phyloP scores from a whole-genome alignment of 306 rosid species.

The Medicago arabica region DNA sequence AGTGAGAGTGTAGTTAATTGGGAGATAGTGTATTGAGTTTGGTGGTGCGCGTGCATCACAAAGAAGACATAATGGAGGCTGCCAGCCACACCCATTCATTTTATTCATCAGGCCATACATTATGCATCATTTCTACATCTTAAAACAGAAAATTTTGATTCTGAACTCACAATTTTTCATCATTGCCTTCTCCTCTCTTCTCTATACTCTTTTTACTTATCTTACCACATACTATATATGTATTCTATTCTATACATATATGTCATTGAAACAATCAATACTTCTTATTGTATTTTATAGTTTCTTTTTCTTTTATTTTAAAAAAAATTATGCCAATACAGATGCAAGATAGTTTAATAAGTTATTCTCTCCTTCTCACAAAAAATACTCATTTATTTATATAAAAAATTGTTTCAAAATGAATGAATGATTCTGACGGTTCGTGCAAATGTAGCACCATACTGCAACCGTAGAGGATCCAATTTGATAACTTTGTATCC shows the following conservation, averaged over 20 bases:
- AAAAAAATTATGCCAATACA: no score
- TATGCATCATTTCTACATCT: slow-evolving; percentile 68
- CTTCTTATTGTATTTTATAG: background rate
- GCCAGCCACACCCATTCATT: slow-evolving; percentile 84
- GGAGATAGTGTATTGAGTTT: slow-evolving; percentile 73
- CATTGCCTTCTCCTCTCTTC: slow-evolving; percentile 49
- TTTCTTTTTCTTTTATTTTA: background rate
- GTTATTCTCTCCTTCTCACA: no score
- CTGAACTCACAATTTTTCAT: slow-evolving; percentile 74
- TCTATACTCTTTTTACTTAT: slow-evolving; percentile 31
- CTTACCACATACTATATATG: background rate
- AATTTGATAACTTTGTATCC: no score
- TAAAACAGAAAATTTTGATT: slow-evolving; percentile 55
- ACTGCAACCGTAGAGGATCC: no score
- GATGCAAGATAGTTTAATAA: no score
- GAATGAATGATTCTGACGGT: no score
- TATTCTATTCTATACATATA: background rate
- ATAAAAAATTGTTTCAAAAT: no score
- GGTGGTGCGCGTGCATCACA: slow-evolving; percentile 90
- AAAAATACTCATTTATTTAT: no score
- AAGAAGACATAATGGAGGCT: slow-evolving; percentile 55
- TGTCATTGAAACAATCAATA: background rate
- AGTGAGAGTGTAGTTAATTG: slow-evolving; percentile 44
- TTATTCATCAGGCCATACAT: slow-evolving; percentile 81
- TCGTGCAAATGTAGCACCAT: no score